Evolutionary conservation across 495 filamentous ascomycete genomes (phyloP), one percentile per base, ranked within the genome.

Genomic region (Hypoxylon trugodes): DNA sequence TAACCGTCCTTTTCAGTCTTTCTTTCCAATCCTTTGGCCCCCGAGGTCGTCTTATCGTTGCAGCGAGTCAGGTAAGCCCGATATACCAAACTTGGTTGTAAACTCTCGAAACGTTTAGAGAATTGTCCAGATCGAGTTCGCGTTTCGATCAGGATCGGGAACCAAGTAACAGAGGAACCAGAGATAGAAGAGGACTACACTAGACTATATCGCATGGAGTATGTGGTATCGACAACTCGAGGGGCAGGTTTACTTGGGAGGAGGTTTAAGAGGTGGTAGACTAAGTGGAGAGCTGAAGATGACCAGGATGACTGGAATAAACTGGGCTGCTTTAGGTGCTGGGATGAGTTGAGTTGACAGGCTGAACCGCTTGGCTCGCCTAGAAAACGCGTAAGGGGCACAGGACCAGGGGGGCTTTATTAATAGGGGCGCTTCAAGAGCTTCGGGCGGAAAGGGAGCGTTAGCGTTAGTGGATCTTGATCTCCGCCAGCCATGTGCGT

Each of bases 241-340:
- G 56, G 46, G 28, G 45, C 16, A 48, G 26, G 24, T 47, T 36
- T 13, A 12, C 13, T 36, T 47, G 22, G 57, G 8, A 32, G 36
- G 49, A 47, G 19, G 32, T 41, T 43, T n/a, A n/a, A n/a, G n/a
- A 67, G 37, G 38, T 51, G 41, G 46, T 59, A 37, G 58, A 62
- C 49, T 51, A 61, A 67, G 64, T 67, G 64, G 64, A 61, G 64
- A 62, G 64, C 58, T 62, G 58, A 67, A n/a, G n/a, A n/a, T n/a
- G 45, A 46, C n/a, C 30, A 16, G 22, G 45, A 33, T 48, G 45
- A 9, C 26, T n/a, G n/a, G n/a, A n/a, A n/a, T n/a, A n/a, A n/a
- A n/a, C n/a, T n/a, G n/a, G n/a, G n/a, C n/a, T n/a, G n/a, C n/a
- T n/a, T n/a, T n/a, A n/a, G n/a, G n/a, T n/a, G n/a, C n/a, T n/a